A percentile compares a stretch with the other conserved stretches of the same genome.
These are phyloP conservation scores for Aspergillus cavernicola DNA, from an alignment of 495 filamentous ascomycete species.

Conservation along the genomic window DNA sequence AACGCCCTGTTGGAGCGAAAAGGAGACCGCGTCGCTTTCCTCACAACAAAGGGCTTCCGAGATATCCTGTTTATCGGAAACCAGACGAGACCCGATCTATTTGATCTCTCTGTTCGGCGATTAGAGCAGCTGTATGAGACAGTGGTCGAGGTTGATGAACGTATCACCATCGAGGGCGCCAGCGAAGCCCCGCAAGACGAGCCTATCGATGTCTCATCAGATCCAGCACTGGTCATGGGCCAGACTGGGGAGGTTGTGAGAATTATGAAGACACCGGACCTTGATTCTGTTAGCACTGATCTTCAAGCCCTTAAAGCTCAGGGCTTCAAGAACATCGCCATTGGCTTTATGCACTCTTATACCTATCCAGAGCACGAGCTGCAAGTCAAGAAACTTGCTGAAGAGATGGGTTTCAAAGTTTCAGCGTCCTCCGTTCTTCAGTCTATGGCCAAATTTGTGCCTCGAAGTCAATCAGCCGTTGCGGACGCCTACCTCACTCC, in stretches of 20 bases:
- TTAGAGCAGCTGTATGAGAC: slow-evolving; percentile 66
- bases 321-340: slow-evolving; percentile 38
- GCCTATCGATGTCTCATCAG: slow-evolving; percentile 47
- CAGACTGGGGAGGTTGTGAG: slow-evolving; percentile 40
- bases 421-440: slow-evolving; percentile 55
- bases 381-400: slow-evolving; percentile 35
- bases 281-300: slow-evolving; percentile 20
- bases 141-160: slow-evolving; percentile 70
- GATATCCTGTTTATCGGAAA: slow-evolving; percentile 83
- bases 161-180: slow-evolving; percentile 68
- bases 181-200: slow-evolving; percentile 23
- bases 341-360: slow-evolving; percentile 45
- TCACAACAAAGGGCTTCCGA: slow-evolving; percentile 84
- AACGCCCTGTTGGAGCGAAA: slow-evolving; percentile 85
- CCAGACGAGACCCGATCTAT: slow-evolving; percentile 71
- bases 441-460: slow-evolving; percentile 69
- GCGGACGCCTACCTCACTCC: slow-evolving; percentile 92
- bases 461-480: slow-evolving; percentile 78
- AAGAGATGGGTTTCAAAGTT: slow-evolving; percentile 36
- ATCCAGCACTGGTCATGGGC: slow-evolving; percentile 25
- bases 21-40: slow-evolving; percentile 79
- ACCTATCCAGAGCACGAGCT: slow-evolving; percentile 45
- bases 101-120: slow-evolving; percentile 68
- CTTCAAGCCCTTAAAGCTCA: slow-evolving; percentile 29
- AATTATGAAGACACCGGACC: slow-evolving; percentile 28